Conservation (phyloP, 2,329 filamentous ascomycete species). For the Canariomyces notabilis region DNA sequence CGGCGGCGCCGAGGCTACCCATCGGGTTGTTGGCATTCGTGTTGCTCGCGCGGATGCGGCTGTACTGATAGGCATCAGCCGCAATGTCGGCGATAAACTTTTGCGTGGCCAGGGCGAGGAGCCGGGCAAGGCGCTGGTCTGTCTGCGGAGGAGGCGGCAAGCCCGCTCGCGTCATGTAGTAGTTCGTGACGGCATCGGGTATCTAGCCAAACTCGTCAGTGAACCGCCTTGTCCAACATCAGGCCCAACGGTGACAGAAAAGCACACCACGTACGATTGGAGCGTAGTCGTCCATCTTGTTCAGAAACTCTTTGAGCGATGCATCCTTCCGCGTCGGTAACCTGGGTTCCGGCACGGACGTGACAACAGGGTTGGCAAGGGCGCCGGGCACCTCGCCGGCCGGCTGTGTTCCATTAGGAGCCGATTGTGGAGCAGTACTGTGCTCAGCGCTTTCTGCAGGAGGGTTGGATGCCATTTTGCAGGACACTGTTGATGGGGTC, state of each 20-base stretch:
- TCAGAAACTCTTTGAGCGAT: conserved; percentile 84
- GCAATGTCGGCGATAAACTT: conserved; percentile 98
- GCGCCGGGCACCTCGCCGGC: conserved; percentile 2
- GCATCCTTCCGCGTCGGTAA: conserved; percentile 83
- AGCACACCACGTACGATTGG: conserved; percentile 68
- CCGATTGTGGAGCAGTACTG: conserved; percentile 7
- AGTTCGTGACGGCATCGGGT: conserved; percentile 93
- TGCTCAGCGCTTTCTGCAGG: conserved; percentile 23
- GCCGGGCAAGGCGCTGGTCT: conserved; percentile 81
- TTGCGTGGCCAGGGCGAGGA: conserved; percentile 94
- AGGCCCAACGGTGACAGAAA: not conserved
- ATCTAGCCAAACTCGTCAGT: conserved; percentile 57
- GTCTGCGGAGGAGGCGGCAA: conserved; percentile 89
- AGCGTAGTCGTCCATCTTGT: conserved; percentile 97
- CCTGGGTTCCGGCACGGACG: conserved; percentile 47
- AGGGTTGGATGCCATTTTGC: conserved; percentile 22
- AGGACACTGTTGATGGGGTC: not conserved
- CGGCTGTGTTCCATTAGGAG: conserved; percentile 19
- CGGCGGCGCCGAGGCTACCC: conserved; percentile 74
- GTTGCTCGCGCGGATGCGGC: conserved; percentile 88
- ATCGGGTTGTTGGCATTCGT: conserved; percentile 86
- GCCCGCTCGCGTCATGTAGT: conserved; percentile 94
- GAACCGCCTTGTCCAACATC: too few relatives aligned
- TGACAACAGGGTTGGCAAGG: conserved; percentile 1
- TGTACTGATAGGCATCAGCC: conserved; percentile 96